Evolutionary conservation across 192 early-diverging fungal species (phyloP), one percentile per base, ranked within the genome.

Genomic region (Coemansia sp.): DNA sequence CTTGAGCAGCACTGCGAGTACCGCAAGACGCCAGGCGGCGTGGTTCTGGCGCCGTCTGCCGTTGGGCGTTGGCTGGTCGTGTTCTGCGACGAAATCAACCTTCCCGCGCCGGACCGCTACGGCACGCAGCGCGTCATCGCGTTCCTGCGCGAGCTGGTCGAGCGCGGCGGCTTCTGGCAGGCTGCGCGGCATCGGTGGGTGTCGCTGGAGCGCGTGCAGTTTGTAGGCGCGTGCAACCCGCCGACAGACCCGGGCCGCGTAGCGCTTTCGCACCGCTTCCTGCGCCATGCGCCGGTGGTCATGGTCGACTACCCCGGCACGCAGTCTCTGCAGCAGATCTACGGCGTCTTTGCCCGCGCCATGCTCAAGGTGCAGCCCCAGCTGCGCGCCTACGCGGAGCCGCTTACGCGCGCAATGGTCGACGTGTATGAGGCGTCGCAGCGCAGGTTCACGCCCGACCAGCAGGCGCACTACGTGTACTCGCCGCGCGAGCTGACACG

Each of bases 31-130:
- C 90, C 97, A 19, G 88, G 86, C 53, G 97, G 97, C 50, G 84
- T 92, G 20, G 84, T 97, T 4, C 67, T 98, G 62, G 85, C 92
- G 1, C 98, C 98, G 23, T 73, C 84, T 2, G 70, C 87, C 30
- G 82, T 92, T 20, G 94, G 93, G 39, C 85, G 92, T 25, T 98
- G 96, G 96, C 85, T 99, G 23, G 95, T 99, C 10, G 83, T 99
- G 50, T 99, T 99, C 76, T 99, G 98, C 75, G 98, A 99, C 72
- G 98, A 99, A 85, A 95, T 99, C 75, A 99, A 99, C 67, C 78
- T 99, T 70, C 98, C 98, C 0, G 91, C 93, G 18, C 80, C 82
- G 14, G 98, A 99, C 83, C 90, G 93, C 65, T 99, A 99, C 56
- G 94, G 94, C 22, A 98, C 98, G 22, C 98, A 99, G 71, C 89